Percentiles rank a stretch among this genome's conserved stretches.
Evolutionary conservation across 2,329 filamentous ascomycete genomes (phyloP).

Genomic region (Trichophyton simii): DNA sequence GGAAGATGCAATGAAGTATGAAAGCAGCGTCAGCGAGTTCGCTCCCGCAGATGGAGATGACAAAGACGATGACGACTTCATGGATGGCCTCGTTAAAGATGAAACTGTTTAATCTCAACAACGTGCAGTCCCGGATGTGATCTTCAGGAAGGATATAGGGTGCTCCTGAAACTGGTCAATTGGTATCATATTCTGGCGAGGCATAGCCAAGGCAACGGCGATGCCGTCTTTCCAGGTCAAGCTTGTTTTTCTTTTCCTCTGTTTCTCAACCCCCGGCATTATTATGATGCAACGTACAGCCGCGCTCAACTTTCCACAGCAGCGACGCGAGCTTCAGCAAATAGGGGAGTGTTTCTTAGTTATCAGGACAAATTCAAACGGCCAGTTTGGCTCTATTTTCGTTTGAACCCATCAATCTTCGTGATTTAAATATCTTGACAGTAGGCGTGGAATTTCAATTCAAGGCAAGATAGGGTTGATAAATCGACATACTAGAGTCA

Average conservation of each 20-base stretch:
- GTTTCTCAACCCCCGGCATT: background rate
- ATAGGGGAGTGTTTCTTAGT: background rate
- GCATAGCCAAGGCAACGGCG: background rate
- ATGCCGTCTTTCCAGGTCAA: background rate
- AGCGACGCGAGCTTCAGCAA: background rate
- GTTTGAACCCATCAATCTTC: too few species aligned
- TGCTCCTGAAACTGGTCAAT: background rate
- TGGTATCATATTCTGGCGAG: background rate
- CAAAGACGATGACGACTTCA: background rate
- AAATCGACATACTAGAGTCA: too few species aligned
- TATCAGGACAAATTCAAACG: background rate
- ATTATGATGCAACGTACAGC: background rate
- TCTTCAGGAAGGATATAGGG: background rate
- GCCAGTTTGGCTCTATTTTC: too few species aligned
- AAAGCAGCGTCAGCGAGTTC: slow-evolving; percentile 11
- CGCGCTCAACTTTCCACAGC: background rate
- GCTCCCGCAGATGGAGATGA: background rate
- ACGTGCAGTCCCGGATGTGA: background rate
- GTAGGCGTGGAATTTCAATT: too few species aligned
- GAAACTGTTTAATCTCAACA: background rate
- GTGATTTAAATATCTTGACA: too few species aligned
- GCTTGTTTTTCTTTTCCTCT: background rate
- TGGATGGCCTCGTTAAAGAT: background rate
- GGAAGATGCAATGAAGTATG: slow-evolving; percentile 10
- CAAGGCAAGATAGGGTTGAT: too few species aligned